A percentile compares a stretch with the other conserved stretches of the same genome.
Conservation (phyloP, 345 rosid species). For the Populus euphratica region DNA sequence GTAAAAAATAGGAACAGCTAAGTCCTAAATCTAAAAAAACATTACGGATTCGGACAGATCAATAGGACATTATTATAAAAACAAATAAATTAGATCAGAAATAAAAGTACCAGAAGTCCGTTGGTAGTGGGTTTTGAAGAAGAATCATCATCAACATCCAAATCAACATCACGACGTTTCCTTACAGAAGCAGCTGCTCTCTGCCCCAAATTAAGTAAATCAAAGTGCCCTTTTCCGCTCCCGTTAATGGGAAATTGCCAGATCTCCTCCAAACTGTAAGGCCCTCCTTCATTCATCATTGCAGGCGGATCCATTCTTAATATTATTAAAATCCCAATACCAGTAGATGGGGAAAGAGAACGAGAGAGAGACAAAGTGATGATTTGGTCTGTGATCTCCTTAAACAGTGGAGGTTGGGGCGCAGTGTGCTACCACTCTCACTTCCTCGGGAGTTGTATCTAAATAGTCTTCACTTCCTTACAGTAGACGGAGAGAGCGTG, state of each 20-base stretch:
- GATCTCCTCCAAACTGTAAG: slow-evolving; percentile 65
- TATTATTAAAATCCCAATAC: neutral
- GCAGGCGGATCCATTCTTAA: slow-evolving; percentile 65
- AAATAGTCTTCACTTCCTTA: slow-evolving; percentile 34
- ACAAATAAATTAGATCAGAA: slow-evolving; percentile 4
- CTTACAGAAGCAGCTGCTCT: slow-evolving; percentile 34
- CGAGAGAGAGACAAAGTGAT: slow-evolving; percentile 3
- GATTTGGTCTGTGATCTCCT: slow-evolving; percentile 38
- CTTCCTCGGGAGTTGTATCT: neutral
- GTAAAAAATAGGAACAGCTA: neutral
- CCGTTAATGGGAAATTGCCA: slow-evolving; percentile 67
- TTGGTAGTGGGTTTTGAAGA: slow-evolving; percentile 7
- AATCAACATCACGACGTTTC: slow-evolving; percentile 53
- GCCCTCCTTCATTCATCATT: slow-evolving; percentile 54
- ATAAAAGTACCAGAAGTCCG: slow-evolving; percentile 15
- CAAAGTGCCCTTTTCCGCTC: slow-evolving; percentile 39
- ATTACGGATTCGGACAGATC: neutral
- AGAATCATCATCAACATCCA: slow-evolving; percentile 37
- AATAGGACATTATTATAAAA: neutral
- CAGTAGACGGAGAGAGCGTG: neutral
- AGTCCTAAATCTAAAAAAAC: neutral
- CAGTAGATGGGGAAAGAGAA: neutral
- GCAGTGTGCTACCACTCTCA: slow-evolving; percentile 24
- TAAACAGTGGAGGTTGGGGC: slow-evolving; percentile 43
- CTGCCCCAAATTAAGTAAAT: slow-evolving; percentile 42